A percentile compares a stretch with the other conserved stretches of the same genome.
Evolutionary conservation across 2,329 filamentous ascomycete species (phyloP).

Genomic region (Chrysoporthe cubensis): DNA sequence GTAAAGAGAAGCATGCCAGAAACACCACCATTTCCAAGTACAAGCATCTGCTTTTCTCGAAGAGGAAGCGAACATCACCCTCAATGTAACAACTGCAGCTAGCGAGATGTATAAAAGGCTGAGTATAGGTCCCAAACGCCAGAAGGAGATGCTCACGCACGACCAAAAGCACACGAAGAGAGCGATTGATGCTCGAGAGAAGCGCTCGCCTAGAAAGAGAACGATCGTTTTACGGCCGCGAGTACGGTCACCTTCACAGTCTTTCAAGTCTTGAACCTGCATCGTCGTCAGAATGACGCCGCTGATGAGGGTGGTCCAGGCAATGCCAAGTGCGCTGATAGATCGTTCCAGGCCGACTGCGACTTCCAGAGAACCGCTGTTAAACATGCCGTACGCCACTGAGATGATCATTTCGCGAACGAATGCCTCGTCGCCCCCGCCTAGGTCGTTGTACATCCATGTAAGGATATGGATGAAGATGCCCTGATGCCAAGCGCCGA

Average conservation of each 20-base stretch:
- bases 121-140: not conserved
- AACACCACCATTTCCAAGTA: slow-evolving; percentile 18
- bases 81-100: not conserved
- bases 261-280: slow-evolving; percentile 29
- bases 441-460: slow-evolving; percentile 36
- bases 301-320: slow-evolving; percentile 33
- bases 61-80: not conserved
- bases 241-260: slow-evolving; percentile 33
- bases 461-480: slow-evolving; percentile 32
- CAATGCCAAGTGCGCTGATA: slow-evolving; percentile 29
- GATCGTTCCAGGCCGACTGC: slow-evolving; percentile 28
- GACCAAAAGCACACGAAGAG: slow-evolving; percentile 16
- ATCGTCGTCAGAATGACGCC: slow-evolving; percentile 33
- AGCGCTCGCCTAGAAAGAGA: slow-evolving; percentile 32
- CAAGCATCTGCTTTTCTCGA: not conserved
- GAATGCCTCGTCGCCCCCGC: slow-evolving; percentile 33
- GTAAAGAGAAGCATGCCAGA: slow-evolving; percentile 14
- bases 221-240: slow-evolving; percentile 33
- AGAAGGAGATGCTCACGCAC: slow-evolving; percentile 3
- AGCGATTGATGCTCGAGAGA: slow-evolving; percentile 3
- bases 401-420: slow-evolving; percentile 33
- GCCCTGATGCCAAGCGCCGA: slow-evolving; percentile 33
- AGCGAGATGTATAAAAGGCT: not conserved
- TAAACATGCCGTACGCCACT: slow-evolving; percentile 33
- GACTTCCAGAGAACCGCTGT: slow-evolving; percentile 33